Evolutionary conservation across 129 eudicot genomes (phyloP).

Genomic region (Gnaphalium uliginosum): DNA sequence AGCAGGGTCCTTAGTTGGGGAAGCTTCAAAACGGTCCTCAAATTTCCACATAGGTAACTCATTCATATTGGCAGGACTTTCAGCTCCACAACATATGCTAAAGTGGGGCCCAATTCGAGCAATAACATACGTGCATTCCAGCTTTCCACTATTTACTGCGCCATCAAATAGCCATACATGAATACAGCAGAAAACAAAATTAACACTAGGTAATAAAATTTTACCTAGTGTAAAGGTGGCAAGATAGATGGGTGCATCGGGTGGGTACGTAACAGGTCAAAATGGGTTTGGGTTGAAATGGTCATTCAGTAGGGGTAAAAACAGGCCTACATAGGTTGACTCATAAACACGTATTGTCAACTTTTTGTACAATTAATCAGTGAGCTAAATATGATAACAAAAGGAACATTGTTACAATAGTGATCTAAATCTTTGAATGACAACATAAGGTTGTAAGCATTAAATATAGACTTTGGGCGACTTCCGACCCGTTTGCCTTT

Average conservation of each 20-base stretch:
- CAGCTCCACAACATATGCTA: constrained; percentile 95
- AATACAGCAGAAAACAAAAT: background rate
- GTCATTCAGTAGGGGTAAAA: background rate
- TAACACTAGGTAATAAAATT: background rate
- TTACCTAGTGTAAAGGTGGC: background rate
- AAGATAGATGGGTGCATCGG: background rate
- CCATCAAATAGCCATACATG: constrained; percentile 2
- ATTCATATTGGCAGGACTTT: constrained; percentile 92
- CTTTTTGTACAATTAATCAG: background rate
- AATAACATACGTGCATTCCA: constrained; percentile 85
- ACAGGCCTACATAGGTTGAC: background rate
- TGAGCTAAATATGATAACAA: background rate
- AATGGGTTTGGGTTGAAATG: background rate
- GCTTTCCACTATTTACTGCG: constrained; percentile 98
- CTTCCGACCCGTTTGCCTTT: background rate
- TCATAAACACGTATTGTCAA: background rate
- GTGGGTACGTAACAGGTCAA: background rate
- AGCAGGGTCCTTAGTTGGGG: constrained; percentile 87
- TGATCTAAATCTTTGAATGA: background rate
- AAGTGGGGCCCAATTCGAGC: constrained; percentile 80
- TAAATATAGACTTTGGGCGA: background rate
- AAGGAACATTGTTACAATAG: background rate
- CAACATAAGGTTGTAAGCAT: background rate
- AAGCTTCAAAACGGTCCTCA: constrained; percentile 83
- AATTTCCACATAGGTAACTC: constrained; percentile 96